Percentiles rank a stretch among this genome's conserved stretches.
These are phyloP conservation scores for Penicillium lagena DNA, from an alignment of 495 filamentous ascomycete species.

Conservation along the genomic window DNA sequence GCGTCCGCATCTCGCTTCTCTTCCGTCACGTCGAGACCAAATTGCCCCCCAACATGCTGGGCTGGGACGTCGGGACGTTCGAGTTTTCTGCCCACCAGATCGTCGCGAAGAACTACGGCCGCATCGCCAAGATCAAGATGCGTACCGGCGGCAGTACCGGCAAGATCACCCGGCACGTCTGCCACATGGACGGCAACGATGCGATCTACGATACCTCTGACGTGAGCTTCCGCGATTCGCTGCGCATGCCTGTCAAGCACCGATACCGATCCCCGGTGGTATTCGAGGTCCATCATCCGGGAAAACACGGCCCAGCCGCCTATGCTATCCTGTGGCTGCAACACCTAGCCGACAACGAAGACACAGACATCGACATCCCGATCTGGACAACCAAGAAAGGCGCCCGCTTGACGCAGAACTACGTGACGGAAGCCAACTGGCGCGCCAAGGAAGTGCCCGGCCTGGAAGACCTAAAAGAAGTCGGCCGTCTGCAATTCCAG, in stretches of 20 bases:
- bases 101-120: constrained; percentile 49
- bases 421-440: constrained; percentile 68
- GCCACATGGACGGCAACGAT: constrained; percentile 52
- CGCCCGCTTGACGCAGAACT: constrained; percentile 78
- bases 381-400: constrained; percentile 76
- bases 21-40: constrained; percentile 81
- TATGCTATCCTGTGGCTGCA: constrained; percentile 84
- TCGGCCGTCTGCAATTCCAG: constrained; percentile 74
- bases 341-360: constrained; percentile 72
- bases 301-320: constrained; percentile 61
- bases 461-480: constrained; percentile 64
- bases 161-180: constrained; percentile 52
- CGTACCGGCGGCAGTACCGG: constrained; percentile 81
- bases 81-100: constrained; percentile 70
- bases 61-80: constrained; percentile 92
- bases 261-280: constrained; percentile 83
- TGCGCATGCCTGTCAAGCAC: constrained; percentile 81
- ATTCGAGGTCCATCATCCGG: constrained; percentile 70
- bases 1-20: constrained; percentile 81
- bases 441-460: constrained; percentile 52
- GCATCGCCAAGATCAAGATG: constrained; percentile 60
- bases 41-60: constrained; percentile 72
- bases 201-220: constrained; percentile 63
- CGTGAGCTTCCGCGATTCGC: constrained; percentile 43
- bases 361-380: constrained; percentile 70